A percentile compares a stretch with the other conserved stretches of the same genome.
phyloP scores from a whole-genome alignment of 352 stramenopile species.

The Globisporangium uncinulatum region DNA sequence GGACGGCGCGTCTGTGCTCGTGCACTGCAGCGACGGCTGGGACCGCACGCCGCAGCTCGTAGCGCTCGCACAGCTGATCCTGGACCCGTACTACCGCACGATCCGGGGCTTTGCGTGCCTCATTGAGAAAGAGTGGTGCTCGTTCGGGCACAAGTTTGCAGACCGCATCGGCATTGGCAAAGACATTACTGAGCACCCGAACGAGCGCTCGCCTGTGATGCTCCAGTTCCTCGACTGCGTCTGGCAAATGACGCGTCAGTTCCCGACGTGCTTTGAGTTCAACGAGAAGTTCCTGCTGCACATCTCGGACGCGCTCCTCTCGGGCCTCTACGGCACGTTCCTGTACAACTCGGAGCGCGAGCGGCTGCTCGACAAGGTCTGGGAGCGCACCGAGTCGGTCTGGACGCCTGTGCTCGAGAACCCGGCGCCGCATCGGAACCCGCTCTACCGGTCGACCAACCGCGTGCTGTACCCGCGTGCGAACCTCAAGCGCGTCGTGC shows the following conservation, averaged over 20 bases:
- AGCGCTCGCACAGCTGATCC: conserved; percentile 74
- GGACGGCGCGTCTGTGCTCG: conserved; percentile 74
- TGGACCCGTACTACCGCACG: conserved; percentile 84
- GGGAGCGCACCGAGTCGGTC: conserved; percentile 80
- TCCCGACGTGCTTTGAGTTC: conserved; percentile 86
- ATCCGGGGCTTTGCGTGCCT: conserved; percentile 80
- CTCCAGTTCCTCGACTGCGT: conserved; percentile 85
- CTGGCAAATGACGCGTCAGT: conserved; percentile 86
- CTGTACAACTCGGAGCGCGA: conserved; percentile 84
- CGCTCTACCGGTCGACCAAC: conserved; percentile 70
- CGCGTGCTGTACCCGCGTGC: conserved; percentile 77
- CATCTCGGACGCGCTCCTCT: conserved; percentile 74
- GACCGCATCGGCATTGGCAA: conserved; percentile 81
- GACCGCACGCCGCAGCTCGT: conserved; percentile 83
- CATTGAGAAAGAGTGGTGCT: conserved; percentile 85
- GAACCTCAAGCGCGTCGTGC: conserved; percentile 83
- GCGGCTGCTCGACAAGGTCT: conserved; percentile 78
- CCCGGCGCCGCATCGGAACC: conserved; percentile 59
- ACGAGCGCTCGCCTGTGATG: conserved; percentile 83
- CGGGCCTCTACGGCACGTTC: conserved; percentile 76
- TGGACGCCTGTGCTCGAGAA: conserved; percentile 80
- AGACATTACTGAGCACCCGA: conserved; percentile 70
- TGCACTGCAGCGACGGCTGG: conserved; percentile 87
- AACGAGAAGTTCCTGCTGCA: conserved; percentile 84
- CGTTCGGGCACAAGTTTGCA: conserved; percentile 89